These are phyloP conservation scores for Talaromyces trachyspermus DNA, from an alignment of 495 filamentous ascomycete species.

Conservation along the genomic window DNA sequence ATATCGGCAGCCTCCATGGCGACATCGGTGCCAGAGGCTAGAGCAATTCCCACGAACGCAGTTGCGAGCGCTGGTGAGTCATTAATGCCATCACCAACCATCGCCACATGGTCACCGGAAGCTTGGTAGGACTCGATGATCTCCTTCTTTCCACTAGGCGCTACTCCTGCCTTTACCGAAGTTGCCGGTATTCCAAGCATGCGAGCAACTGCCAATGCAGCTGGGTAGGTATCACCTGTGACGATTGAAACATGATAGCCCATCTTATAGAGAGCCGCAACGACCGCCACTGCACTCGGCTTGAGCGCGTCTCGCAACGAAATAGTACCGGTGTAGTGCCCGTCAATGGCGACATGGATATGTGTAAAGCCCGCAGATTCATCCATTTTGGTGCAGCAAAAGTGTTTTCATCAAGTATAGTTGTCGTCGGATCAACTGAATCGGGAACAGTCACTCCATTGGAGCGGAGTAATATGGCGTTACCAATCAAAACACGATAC, in stretches of 20 bases:
- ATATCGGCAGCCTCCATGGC: conserved; percentile 97
- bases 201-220: conserved; percentile 73
- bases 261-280: conserved; percentile 77
- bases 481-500: conserved; percentile 78
- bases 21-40: conserved; percentile 89
- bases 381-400: conserved; percentile 20
- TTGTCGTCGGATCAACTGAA: conserved; percentile 48
- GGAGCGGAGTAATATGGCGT: conserved; percentile 64
- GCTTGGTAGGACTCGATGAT: conserved; percentile 74
- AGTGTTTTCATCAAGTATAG: conserved; percentile 17
- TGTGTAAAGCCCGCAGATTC: conserved; percentile 63
- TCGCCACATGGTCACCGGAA: conserved; percentile 70
- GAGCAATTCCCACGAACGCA: conserved; percentile 85
- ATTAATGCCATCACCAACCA: conserved; percentile 99
- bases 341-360: conserved; percentile 85
- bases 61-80: conserved; percentile 94
- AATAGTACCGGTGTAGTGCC: conserved; percentile 68
- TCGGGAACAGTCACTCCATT: conserved; percentile 60
- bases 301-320: conserved; percentile 88
- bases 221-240: conserved; percentile 80
- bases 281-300: conserved; percentile 69
- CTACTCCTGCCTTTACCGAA: conserved; percentile 73
- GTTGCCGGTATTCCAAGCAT: conserved; percentile 71
- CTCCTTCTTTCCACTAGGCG: conserved; percentile 78
- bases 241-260: conserved; percentile 83